A percentile compares a stretch with the other conserved stretches of the same genome.
phyloP scores from a whole-genome alignment of 371 early-diverging fungal species.

The Rhizomucor pusillus region DNA sequence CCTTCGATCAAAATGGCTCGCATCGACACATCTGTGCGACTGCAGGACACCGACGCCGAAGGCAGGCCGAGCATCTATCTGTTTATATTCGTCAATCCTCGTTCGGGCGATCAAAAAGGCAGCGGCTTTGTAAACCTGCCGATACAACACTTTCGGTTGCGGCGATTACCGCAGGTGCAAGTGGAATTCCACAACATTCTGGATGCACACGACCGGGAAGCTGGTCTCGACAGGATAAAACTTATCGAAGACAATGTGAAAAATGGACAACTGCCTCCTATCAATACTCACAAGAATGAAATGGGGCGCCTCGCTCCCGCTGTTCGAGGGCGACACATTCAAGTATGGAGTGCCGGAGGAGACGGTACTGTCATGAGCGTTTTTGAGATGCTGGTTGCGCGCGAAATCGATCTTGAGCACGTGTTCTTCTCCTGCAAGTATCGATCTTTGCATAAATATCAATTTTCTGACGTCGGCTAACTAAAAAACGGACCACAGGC shows the following conservation, averaged over 20 bases:
- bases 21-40: conserved; percentile 17
- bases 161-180: conserved; percentile 54
- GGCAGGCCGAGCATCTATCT: conserved; percentile 48
- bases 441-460: neutral
- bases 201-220: conserved; percentile 38
- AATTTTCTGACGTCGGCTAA: neutral
- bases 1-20: too few species aligned
- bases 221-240: conserved; percentile 38
- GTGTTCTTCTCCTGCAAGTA: conserved; percentile 58
- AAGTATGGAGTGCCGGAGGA: conserved; percentile 68
- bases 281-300: conserved; percentile 5
- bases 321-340: conserved; percentile 37
- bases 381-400: conserved; percentile 45
- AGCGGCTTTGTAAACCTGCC: conserved; percentile 47
- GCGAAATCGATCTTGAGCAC: conserved; percentile 47
- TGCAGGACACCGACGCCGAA: conserved; percentile 23
- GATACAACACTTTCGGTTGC: conserved; percentile 56
- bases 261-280: conserved; percentile 11
- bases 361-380: conserved; percentile 69
- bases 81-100: conserved; percentile 64
- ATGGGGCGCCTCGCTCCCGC: neutral
- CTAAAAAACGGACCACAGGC: conserved; percentile 20
- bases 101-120: conserved; percentile 60
- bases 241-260: conserved; percentile 31
- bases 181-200: conserved; percentile 62